Evolutionary conservation across 768 basidiomycete species (phyloP).

Genomic region (Sporobolomyces pararoseus): DNA sequence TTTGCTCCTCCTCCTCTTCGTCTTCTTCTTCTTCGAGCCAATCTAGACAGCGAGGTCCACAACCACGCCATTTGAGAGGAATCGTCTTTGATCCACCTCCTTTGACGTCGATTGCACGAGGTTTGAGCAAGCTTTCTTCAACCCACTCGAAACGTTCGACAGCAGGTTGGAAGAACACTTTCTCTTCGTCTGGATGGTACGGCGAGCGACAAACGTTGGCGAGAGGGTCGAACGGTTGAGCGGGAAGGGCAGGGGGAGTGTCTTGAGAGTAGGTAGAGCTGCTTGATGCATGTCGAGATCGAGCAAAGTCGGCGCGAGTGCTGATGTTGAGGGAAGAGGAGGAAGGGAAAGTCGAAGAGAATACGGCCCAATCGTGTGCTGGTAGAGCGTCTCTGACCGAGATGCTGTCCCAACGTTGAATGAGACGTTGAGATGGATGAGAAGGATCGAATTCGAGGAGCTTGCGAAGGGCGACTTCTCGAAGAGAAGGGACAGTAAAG

Average conservation of each 20-base stretch:
- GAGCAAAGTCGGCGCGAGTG: neutral
- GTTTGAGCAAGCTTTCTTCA: slow-evolving; percentile 15
- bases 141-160: slow-evolving; percentile 43
- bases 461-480: slow-evolving; percentile 30
- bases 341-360: slow-evolving; percentile 12
- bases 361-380: slow-evolving; percentile 19
- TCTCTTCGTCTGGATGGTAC: slow-evolving; percentile 13
- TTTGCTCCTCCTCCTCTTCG: neutral
- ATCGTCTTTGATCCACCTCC: slow-evolving; percentile 17
- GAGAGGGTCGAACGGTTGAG: slow-evolving; percentile 34
- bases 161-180: slow-evolving; percentile 27
- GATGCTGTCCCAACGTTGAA: slow-evolving; percentile 10
- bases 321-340: neutral
- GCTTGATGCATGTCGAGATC: neutral
- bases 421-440: neutral
- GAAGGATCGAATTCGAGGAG: slow-evolving; percentile 29
- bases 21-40: slow-evolving; percentile 40
- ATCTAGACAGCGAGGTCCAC: slow-evolving; percentile 36
- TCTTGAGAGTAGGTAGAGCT: neutral
- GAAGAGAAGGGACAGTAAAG: slow-evolving; percentile 33
- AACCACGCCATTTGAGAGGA: slow-evolving; percentile 40
- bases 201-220: slow-evolving; percentile 34
- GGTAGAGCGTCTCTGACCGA: slow-evolving; percentile 12
- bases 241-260: neutral
- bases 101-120: neutral